Conservation (phyloP, 225 moss, liverwort and hornwort genomes). For the Physcomitrellopsis africana region DNA sequence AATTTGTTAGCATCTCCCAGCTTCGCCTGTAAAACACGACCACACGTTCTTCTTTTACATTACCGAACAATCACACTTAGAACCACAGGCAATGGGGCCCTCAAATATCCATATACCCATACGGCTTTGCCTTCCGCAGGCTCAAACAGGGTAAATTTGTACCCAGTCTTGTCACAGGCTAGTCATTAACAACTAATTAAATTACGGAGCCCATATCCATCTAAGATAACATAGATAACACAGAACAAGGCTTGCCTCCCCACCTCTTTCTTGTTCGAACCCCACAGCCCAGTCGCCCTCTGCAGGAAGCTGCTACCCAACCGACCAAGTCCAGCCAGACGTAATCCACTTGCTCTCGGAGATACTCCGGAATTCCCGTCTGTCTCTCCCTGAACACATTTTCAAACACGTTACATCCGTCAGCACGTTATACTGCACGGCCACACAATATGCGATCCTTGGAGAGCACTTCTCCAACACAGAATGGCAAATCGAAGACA, state of each 20-base stretch:
- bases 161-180: not conserved
- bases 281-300: slow-evolving; percentile 59
- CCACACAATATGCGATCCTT: not conserved
- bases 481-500: slow-evolving; percentile 2
- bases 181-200: not conserved
- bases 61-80: not conserved
- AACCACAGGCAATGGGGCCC: not conserved
- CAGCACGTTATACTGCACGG: slow-evolving; percentile 2
- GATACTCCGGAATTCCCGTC: slow-evolving; percentile 40
- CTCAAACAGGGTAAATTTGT: not conserved
- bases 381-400: slow-evolving; percentile 36
- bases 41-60: not conserved
- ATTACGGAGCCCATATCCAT: too few species aligned
- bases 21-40: slow-evolving; percentile 67
- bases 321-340: slow-evolving; percentile 44
- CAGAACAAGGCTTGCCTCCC: slow-evolving; percentile 4
- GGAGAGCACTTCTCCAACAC: not conserved
- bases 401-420: not conserved
- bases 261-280: slow-evolving; percentile 58
- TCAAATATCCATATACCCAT: not conserved
- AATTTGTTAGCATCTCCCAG: slow-evolving; percentile 89
- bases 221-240: too few species aligned
- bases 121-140: too few species aligned
- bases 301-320: slow-evolving; percentile 41
- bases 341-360: slow-evolving; percentile 34